Evolutionary conservation across 208 protist genomes (phyloP).

Genomic region (Crithidia acanthocephali): DNA sequence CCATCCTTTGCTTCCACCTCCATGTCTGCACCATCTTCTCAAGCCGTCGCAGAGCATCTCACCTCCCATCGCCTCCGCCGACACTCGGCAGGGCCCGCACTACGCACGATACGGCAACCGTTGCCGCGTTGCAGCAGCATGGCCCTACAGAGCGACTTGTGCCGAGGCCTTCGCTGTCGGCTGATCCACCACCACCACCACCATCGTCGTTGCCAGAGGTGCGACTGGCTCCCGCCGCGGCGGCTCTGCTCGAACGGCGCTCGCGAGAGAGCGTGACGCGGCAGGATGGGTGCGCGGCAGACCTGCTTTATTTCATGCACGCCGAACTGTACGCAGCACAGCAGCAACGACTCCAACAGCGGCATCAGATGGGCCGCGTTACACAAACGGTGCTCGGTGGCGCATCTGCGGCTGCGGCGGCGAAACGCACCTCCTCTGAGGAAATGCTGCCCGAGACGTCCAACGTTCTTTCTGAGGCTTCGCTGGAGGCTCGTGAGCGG

Average conservation of each 20-base stretch:
- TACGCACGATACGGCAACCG: background rate
- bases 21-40: background rate
- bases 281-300: constrained; percentile 25
- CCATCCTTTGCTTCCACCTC: background rate
- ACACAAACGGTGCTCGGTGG: background rate
- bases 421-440: too few relatives aligned
- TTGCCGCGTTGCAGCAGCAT: background rate
- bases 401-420: background rate
- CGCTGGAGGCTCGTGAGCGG: background rate
- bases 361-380: background rate
- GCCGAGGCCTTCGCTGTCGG: background rate
- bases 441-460: too few relatives aligned
- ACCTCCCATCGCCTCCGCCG: background rate
- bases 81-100: background rate
- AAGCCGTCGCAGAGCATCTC: background rate
- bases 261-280: constrained; percentile 22
- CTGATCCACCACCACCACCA: background rate
- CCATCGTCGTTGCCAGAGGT: background rate
- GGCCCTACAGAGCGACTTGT: constrained; percentile 2
- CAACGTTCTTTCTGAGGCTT: background rate
- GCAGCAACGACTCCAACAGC: constrained; percentile 2
- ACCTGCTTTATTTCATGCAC: constrained; percentile 33
- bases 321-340: constrained; percentile 14
- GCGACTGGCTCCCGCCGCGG: constrained; percentile 15
- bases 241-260: constrained; percentile 21